Conservation (phyloP, 148 eudicot genomes). For the Camellia sinensis region DNA sequence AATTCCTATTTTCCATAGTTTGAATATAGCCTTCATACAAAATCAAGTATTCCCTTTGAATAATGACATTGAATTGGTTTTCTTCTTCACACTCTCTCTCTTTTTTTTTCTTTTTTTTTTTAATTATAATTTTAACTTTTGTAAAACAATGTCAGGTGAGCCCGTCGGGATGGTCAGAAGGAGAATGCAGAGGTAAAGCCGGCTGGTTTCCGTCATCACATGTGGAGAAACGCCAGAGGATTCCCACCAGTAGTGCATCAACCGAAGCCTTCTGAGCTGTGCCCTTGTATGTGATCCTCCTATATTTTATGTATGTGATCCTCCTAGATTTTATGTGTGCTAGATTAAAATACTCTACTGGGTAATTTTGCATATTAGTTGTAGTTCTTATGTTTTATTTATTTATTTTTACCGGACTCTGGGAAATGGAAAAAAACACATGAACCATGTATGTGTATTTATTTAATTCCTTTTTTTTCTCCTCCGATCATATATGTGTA, state of each 20-base stretch:
- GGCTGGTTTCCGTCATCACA: slow-evolving; percentile 94
- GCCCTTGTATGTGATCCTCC: neutral
- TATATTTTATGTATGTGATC: neutral
- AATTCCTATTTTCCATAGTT: neutral
- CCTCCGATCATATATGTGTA: too few species aligned
- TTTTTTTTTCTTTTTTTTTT: too few species aligned
- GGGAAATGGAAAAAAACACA: too few species aligned
- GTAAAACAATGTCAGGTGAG: slow-evolving; percentile 43
- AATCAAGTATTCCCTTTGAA: neutral
- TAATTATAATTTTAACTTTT: too few species aligned
- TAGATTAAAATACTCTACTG: too few species aligned
- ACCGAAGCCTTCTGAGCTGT: slow-evolving; percentile 49
- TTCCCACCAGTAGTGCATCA: slow-evolving; percentile 55
- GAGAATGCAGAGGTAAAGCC: slow-evolving; percentile 87
- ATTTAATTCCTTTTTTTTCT: too few species aligned
- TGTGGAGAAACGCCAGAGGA: slow-evolving; percentile 73
- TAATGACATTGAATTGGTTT: neutral
- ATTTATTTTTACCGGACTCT: too few species aligned
- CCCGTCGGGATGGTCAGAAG: slow-evolving; percentile 90
- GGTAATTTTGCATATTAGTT: too few species aligned
- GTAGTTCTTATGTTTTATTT: too few species aligned
- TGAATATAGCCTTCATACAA: neutral
- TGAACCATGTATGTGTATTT: too few species aligned
- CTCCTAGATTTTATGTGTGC: too few species aligned
- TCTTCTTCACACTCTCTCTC: too few species aligned